Evolutionary conservation across 768 basidiomycete species (phyloP), one percentile per base, ranked within the genome.

Genomic region (Xerocomus brunneocitrinus): DNA sequence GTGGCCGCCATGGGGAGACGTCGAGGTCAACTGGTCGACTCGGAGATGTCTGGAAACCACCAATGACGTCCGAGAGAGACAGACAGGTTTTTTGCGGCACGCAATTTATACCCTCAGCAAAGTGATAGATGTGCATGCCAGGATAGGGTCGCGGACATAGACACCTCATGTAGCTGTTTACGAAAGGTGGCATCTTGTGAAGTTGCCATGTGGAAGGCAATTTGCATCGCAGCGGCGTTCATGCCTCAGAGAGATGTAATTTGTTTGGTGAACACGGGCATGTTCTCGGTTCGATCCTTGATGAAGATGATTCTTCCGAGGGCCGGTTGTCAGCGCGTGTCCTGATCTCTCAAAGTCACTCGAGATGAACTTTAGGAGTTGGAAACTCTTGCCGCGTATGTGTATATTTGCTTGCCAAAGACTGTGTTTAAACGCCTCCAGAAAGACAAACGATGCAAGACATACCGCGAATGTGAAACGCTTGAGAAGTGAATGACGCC

Each of bases 381-480:
- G 30, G 14, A 38, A 45, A 22, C 8, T 3, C 27, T 14, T 3
- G 19, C 28, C 35, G 22, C 2, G 16, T 31, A 1, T 12, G 27
- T 50, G 2, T 13, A 16, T 4, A 22, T 24, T 10, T 30, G 43
- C 28, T n/a, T 31, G 16, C 30, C 28, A 45, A 22, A 31, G 28
- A n/a, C 28, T 19, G 28, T 31, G 25, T 46, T 38, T 39, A 31
- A 31, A 19, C 9, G 30, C 31, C 10, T 32, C 30, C 27, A 40
- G 9, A 14, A n/a, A n/a, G 8, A 24, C 9, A 22, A 39, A 31
- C 8, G n/a, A 6, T 3, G 43, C 7, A 31, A 28, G 14, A 39
- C 51, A n/a, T 46, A 52, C 51, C 28, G n/a, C 28, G 30, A 30
- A 38, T 7, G 7, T 53, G 52, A 53, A 53, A 53, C 52, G 35